phyloP scores from a whole-genome alignment of 768 basidiomycete genomes.

The Crepidotus variabilis region DNA sequence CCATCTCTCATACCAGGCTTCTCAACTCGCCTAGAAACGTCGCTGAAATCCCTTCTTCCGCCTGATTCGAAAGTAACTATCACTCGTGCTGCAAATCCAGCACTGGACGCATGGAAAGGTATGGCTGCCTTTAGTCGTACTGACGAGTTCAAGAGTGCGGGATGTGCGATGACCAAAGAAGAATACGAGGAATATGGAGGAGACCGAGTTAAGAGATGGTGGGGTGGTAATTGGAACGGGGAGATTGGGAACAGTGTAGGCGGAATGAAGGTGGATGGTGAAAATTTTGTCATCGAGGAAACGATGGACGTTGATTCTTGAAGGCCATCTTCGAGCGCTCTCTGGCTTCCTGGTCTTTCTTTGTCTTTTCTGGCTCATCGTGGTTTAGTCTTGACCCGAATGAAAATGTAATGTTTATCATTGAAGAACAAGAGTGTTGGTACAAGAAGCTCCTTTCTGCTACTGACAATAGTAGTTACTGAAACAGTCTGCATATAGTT shows the following conservation, averaged over 20 bases:
- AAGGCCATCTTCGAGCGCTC: background rate
- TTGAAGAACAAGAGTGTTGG: no score
- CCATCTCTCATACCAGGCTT: slow-evolving; percentile 76
- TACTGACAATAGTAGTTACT: no score
- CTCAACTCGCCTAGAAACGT: slow-evolving; percentile 57
- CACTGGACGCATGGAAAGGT: slow-evolving; percentile 84
- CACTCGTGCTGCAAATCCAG: slow-evolving; percentile 58
- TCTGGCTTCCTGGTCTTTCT: background rate
- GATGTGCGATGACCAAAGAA: slow-evolving; percentile 54
- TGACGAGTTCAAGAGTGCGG: slow-evolving; percentile 45
- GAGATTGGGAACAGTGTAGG: slow-evolving; percentile 3
- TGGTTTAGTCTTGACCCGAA: background rate
- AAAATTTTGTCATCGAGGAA: slow-evolving; percentile 6
- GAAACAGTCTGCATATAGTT: no score
- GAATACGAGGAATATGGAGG: slow-evolving; percentile 92
- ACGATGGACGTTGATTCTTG: slow-evolving; percentile 15
- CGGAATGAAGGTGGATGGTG: background rate
- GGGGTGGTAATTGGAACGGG: slow-evolving; percentile 88
- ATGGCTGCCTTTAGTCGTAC: slow-evolving; percentile 76
- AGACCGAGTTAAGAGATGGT: slow-evolving; percentile 86
- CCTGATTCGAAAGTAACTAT: slow-evolving; percentile 75
- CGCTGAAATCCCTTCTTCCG: slow-evolving; percentile 81
- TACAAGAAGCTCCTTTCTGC: no score
- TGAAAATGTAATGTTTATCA: no score
- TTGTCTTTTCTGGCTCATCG: background rate